Base-by-base conservation (phyloP, 345 rosid genomes). In the Acer negundo region DNA sequence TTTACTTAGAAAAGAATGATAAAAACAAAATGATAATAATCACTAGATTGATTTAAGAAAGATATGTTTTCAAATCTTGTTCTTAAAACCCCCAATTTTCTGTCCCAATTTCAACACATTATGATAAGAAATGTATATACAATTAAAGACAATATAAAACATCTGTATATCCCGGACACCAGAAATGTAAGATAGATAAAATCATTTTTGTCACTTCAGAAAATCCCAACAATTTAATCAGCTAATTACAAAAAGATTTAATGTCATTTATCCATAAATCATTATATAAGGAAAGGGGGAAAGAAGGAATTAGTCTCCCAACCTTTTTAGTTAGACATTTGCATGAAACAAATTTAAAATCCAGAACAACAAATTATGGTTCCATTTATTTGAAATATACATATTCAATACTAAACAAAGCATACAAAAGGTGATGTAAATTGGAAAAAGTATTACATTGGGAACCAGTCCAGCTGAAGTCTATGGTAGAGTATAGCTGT, bases 401-500 rank as follows among this genome's bases (percentile, higher is more conserved):
- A 67, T 22, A 44, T 24, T 3, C 19, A 22, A 58, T 42, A 63
- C n/a, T 26, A 56, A 66, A 16, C 47, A 69, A 77, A 28, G 53
- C 47, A 79, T 23, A 82, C 64, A 67, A 46, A 61, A 70, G 65
- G 58, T 20, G 59, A 42, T 12, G 73, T 46, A 58, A 61, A 61
- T 40, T 59, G 16, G 71, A 76, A 61, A 84, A 80, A 75, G 4
- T 44, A 77, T 86, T 93, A 94, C 99, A 83, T 82, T 70, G 99
- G 89, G 77, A 94, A 92, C 99, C 98, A 97, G 85, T 97, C 98
- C 78, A 97, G 92, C 84, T 91, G 98, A 78, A 97, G 97, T 78
- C 90, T 86, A 83, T 94, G 98, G 87, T 97, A 94, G 70, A 97
- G 91, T 85, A 97, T 80, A 75, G 99, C 99, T 40, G 98, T 97